These are phyloP conservation scores for Hymenoscyphus infarciens DNA, from an alignment of 2,329 filamentous ascomycete species.

Conservation along the genomic window DNA sequence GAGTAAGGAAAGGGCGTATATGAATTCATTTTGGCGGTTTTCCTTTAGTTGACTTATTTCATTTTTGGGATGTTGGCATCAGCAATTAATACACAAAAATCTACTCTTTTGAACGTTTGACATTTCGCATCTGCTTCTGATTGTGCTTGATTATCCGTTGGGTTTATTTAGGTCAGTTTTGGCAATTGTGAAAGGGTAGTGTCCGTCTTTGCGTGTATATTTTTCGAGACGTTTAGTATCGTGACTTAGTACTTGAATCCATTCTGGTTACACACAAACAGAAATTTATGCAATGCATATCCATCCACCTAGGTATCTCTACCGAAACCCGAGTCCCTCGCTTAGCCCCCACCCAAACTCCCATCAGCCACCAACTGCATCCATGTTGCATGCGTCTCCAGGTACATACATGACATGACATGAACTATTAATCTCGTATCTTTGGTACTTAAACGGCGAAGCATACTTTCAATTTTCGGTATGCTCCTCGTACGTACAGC, in stretches of 20 bases:
- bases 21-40: not conserved
- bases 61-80: not conserved
- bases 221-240: too few relatives aligned
- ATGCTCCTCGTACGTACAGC: not conserved
- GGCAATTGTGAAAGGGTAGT: too few relatives aligned
- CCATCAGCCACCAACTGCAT: not conserved
- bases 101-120: not conserved
- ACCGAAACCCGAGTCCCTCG: not conserved
- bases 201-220: too few relatives aligned
- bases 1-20: not conserved
- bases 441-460: not conserved
- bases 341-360: slow-evolving; percentile 4
- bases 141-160: too few relatives aligned
- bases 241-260: too few relatives aligned
- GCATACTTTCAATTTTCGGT: not conserved
- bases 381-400: not conserved
- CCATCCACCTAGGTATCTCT: not conserved
- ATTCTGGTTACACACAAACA: not conserved
- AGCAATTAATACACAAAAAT: not conserved
- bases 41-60: not conserved
- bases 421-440: too few relatives aligned
- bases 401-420: not conserved
- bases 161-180: too few relatives aligned
- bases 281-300: not conserved
- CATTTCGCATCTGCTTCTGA: not conserved